phyloP scores from a whole-genome alignment of 2,329 filamentous ascomycete species.

The Scedosporium boydii region DNA sequence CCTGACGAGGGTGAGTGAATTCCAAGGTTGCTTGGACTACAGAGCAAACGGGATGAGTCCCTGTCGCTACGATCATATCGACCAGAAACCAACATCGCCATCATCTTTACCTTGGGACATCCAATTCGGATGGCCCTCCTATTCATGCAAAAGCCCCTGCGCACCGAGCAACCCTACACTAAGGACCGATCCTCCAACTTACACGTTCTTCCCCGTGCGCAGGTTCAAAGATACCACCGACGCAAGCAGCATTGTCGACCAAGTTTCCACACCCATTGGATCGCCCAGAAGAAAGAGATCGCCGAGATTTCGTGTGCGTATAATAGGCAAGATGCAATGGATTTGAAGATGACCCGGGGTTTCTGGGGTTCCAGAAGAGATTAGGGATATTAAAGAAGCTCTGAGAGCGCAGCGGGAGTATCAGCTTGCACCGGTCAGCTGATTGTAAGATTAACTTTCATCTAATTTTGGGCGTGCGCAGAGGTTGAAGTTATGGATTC shows the following conservation, averaged over 20 bases:
- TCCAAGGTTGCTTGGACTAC: background rate
- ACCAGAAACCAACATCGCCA: background rate
- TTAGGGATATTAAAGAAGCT: background rate
- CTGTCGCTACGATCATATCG: background rate
- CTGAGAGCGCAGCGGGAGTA: background rate
- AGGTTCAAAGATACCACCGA: background rate
- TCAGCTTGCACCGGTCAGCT: background rate
- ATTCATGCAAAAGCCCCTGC: background rate
- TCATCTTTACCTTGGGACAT: background rate
- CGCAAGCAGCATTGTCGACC: background rate
- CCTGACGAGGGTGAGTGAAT: constrained; percentile 4
- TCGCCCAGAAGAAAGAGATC: background rate
- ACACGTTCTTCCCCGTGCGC: background rate
- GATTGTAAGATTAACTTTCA: background rate
- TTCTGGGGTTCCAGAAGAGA: background rate
- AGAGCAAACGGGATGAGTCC: background rate
- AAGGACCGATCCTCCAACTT: background rate
- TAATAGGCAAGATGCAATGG: background rate
- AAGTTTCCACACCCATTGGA: background rate
- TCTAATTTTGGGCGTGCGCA: background rate
- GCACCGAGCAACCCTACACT: background rate
- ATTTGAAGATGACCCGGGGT: background rate
- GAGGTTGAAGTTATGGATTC: background rate
- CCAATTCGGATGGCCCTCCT: background rate
- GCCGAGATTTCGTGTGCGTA: background rate